phyloP scores from a whole-genome alignment of 108 stramenopile genomes.

The Cyclotella distinguenda region DNA sequence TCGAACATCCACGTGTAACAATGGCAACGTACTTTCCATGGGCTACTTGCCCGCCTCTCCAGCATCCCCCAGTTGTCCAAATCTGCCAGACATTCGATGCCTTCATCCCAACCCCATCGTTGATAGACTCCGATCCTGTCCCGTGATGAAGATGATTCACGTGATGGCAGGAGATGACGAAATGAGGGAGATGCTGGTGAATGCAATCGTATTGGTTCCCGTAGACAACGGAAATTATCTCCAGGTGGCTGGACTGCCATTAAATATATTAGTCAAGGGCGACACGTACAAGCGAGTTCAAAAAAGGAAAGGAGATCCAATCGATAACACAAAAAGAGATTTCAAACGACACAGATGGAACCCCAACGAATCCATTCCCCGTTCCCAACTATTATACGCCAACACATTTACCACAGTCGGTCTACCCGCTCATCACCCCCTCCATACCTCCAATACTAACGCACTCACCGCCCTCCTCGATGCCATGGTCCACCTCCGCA shows the following conservation, averaged over 20 bases:
- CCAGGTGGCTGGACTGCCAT: slow-evolving; percentile 66
- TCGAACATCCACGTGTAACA: slow-evolving; percentile 26
- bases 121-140: slow-evolving; percentile 35
- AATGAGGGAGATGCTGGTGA: slow-evolving; percentile 46
- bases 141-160: slow-evolving; percentile 46
- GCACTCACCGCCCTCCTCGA: background rate
- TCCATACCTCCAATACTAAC: slow-evolving; percentile 16
- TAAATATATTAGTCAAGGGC: slow-evolving; percentile 33
- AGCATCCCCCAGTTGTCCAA: slow-evolving; percentile 29
- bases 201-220: slow-evolving; percentile 43
- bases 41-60: slow-evolving; percentile 29
- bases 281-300: background rate
- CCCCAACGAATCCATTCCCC: slow-evolving; percentile 46
- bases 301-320: slow-evolving; percentile 29
- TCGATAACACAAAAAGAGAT: slow-evolving; percentile 9
- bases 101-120: slow-evolving; percentile 42
- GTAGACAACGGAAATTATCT: slow-evolving; percentile 53
- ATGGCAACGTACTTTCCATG: slow-evolving; percentile 30
- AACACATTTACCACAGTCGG: slow-evolving; percentile 46
- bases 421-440: slow-evolving; percentile 39
- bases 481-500: slow-evolving; percentile 8
- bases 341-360: slow-evolving; percentile 15
- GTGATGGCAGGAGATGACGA: slow-evolving; percentile 36
- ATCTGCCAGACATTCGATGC: slow-evolving; percentile 48
- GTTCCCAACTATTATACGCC: slow-evolving; percentile 45